Percentiles rank a stretch among this genome's conserved stretches.
Evolutionary conservation across 1,284 basidiomycete genomes (phyloP).

Genomic region (Earliella scabrosa): DNA sequence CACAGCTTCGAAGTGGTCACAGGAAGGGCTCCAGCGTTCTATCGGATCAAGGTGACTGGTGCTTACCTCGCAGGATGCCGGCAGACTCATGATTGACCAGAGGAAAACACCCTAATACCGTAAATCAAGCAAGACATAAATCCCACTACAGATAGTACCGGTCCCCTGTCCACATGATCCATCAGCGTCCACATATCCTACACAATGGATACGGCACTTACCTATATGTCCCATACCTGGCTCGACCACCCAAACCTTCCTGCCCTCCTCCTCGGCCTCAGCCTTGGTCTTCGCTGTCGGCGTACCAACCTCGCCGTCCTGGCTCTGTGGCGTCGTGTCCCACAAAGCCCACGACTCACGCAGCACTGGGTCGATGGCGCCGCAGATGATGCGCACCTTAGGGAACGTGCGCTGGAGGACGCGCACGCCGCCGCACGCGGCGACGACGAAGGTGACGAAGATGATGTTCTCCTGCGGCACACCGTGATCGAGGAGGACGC

Average conservation of each 20-base stretch:
- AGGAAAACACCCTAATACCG: neutral
- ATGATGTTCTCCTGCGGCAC: constrained; percentile 84
- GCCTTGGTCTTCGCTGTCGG: constrained; percentile 25
- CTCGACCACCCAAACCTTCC: constrained; percentile 76
- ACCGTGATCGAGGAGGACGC: constrained; percentile 96
- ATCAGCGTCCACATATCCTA: neutral
- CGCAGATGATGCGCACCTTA: constrained; percentile 78
- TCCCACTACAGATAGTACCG: constrained; percentile 48
- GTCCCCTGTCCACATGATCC: constrained; percentile 48
- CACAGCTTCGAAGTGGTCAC: too few relatives aligned
- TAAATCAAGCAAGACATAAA: neutral
- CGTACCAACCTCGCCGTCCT: constrained; percentile 41
- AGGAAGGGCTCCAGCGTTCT: too few relatives aligned
- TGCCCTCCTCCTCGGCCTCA: constrained; percentile 42
- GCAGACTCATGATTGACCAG: too few relatives aligned
- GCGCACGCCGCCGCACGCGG: constrained; percentile 78
- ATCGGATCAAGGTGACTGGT: too few relatives aligned
- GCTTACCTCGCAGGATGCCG: too few relatives aligned
- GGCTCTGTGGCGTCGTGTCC: constrained; percentile 37
- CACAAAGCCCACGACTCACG: constrained; percentile 72
- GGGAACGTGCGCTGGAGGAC: constrained; percentile 87
- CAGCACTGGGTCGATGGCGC: constrained; percentile 78
- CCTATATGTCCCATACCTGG: constrained; percentile 87
- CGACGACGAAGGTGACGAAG: constrained; percentile 89
- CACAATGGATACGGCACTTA: constrained; percentile 34